These are phyloP conservation scores for Poterioochromonas sp. DNA, from an alignment of 352 stramenopile species.

Conservation along the genomic window DNA sequence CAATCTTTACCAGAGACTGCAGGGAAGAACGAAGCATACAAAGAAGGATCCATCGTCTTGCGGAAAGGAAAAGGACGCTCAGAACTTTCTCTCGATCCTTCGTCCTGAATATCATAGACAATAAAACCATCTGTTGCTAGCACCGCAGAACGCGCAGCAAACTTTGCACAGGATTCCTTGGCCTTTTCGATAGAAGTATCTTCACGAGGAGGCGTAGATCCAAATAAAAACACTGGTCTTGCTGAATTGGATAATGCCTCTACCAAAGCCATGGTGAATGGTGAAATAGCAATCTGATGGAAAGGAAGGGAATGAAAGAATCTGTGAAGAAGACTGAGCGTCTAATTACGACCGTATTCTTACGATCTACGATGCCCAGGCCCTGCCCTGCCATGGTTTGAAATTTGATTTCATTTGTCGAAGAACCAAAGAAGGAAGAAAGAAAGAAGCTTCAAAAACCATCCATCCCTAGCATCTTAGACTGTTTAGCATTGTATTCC, in stretches of 20 bases:
- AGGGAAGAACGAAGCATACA: conserved; percentile 47
- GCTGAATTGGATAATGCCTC: conserved; percentile 18
- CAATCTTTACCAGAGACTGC: conserved; percentile 41
- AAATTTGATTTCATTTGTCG: conserved; percentile 17
- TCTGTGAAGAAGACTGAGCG: conserved; percentile 10
- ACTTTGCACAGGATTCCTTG: conserved; percentile 48
- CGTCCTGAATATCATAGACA: conserved; percentile 58
- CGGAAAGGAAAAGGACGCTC: conserved; percentile 52
- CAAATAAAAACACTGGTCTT: conserved; percentile 42
- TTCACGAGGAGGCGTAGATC: conserved; percentile 44
- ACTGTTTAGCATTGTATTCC: conserved; percentile 14
- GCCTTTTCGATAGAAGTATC: conserved; percentile 46
- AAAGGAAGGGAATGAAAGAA: conserved; percentile 14
- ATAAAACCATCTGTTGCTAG: conserved; percentile 55
- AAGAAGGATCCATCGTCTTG: conserved; percentile 45
- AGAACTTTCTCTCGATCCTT: conserved; percentile 43
- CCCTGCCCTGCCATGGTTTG: conserved; percentile 5
- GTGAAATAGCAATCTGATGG: conserved; percentile 13
- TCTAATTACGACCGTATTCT: conserved; percentile 14
- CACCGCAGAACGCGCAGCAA: conserved; percentile 43
- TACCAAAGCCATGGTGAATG: conserved; percentile 11
- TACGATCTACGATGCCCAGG: conserved; percentile 8
- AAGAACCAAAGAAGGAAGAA: conserved; percentile 14
- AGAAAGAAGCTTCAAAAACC: conserved; percentile 14
- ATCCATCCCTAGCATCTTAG: conserved; percentile 11